Percentiles rank a stretch among this genome's conserved stretches.
These are phyloP conservation scores for Sclerotinia spermophila DNA, from an alignment of 2,329 filamentous ascomycete species.

Conservation along the genomic window DNA sequence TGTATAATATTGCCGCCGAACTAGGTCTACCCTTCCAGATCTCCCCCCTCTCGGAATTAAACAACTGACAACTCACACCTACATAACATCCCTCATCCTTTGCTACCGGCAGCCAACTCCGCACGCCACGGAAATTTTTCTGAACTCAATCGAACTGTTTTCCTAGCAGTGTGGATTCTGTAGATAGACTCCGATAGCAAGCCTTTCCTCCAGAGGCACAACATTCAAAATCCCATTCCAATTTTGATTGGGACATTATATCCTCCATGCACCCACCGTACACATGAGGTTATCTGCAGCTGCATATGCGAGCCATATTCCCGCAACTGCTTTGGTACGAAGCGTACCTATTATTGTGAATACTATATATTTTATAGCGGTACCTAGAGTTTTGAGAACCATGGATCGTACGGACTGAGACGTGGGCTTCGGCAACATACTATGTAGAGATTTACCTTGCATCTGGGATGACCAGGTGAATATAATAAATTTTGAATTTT, in stretches of 20 bases:
- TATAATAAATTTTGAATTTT: not conserved
- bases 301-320: not conserved
- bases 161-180: not conserved
- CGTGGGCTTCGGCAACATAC: constrained; percentile 6
- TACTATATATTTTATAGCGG: not conserved
- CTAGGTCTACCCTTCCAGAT: not conserved
- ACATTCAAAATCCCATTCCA: not conserved
- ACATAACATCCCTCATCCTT: constrained; percentile 4
- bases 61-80: constrained; percentile 8
- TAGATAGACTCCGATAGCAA: not conserved
- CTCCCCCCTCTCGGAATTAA: constrained; percentile 1
- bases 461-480: not conserved
- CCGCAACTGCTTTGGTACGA: not conserved
- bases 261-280: not conserved
- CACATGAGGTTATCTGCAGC: not conserved
- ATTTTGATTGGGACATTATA: not conserved
- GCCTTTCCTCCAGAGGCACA: not conserved
- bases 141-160: not conserved
- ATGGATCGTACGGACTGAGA: not conserved
- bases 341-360: not conserved
- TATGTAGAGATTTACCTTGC: constrained; percentile 9
- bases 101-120: not conserved
- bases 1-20: not conserved
- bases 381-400: not conserved
- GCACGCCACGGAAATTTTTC: not conserved